A percentile compares a stretch with the other conserved stretches of the same genome.
Evolutionary conservation across 352 stramenopile species (phyloP).

Genomic region (Globisporangium lucens): DNA sequence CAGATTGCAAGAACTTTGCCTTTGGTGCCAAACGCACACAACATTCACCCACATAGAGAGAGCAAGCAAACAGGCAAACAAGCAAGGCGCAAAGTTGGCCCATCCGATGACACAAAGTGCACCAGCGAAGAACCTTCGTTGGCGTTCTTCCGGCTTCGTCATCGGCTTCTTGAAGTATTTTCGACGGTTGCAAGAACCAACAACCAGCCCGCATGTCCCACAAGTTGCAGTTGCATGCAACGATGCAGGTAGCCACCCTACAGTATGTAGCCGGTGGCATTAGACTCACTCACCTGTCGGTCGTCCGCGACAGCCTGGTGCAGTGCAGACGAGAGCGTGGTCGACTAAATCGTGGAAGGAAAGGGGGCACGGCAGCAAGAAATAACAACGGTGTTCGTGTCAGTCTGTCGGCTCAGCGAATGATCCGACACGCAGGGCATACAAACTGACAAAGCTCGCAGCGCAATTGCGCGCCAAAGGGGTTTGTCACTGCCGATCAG

Average conservation of each 20-base stretch:
- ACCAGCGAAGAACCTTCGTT: not conserved
- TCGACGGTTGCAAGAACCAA: not conserved
- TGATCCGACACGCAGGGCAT: not conserved
- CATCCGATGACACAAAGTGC: not conserved
- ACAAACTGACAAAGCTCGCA: not conserved
- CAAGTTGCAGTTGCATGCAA: not conserved
- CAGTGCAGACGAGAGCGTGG: conserved; percentile 23
- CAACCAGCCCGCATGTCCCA: not conserved
- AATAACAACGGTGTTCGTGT: conserved; percentile 6
- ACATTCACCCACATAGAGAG: too few relatives aligned
- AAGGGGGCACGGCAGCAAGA: not conserved
- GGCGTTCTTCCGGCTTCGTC: not conserved
- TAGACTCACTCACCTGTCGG: conserved; percentile 19
- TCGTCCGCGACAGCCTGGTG: conserved; percentile 24
- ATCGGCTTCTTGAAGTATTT: not conserved
- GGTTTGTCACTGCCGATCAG: not conserved
- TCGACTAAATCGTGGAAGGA: conserved; percentile 9
- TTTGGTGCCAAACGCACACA: not conserved
- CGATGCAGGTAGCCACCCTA: not conserved
- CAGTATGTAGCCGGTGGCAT: not conserved
- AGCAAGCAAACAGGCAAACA: not conserved
- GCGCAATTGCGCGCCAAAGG: not conserved
- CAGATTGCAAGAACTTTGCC: not conserved
- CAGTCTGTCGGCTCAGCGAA: not conserved
- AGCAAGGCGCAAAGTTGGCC: not conserved